Evolutionary conservation across 108 stramenopile species (phyloP).

Genomic region (Nitzschia palea): DNA sequence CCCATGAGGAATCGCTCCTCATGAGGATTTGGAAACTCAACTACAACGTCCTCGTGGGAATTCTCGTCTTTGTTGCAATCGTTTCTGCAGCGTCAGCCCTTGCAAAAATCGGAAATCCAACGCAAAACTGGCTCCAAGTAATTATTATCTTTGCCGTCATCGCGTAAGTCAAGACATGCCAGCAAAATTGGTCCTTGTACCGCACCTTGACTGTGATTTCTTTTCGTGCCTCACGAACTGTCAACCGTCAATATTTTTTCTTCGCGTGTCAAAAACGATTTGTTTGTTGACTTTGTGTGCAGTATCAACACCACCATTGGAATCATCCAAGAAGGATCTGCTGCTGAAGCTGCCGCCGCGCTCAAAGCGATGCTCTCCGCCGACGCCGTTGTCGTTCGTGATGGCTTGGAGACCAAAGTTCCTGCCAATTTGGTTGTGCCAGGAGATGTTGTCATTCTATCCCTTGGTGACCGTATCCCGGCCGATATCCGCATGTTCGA

Average conservation of each 20-base stretch:
- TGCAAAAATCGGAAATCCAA: slow-evolving; percentile 27
- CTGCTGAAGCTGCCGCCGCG: slow-evolving; percentile 79
- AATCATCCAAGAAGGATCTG: slow-evolving; percentile 81
- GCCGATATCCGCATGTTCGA: slow-evolving; percentile 88
- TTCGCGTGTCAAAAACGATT: no score
- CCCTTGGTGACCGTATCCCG: slow-evolving; percentile 79
- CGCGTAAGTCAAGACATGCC: slow-evolving; percentile 35
- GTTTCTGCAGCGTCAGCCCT: slow-evolving; percentile 62
- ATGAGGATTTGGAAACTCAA: slow-evolving; percentile 76
- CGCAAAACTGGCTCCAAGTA: slow-evolving; percentile 69
- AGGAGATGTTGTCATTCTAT: slow-evolving; percentile 74
- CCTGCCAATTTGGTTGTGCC: slow-evolving; percentile 71
- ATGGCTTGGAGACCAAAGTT: slow-evolving; percentile 66
- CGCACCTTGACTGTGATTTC: no score
- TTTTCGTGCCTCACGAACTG: no score
- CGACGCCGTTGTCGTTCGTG: slow-evolving; percentile 67
- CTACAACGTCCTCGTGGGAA: slow-evolving; percentile 74
- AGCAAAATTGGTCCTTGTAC: no score
- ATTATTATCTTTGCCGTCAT: slow-evolving; percentile 67
- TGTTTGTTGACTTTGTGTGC: background rate
- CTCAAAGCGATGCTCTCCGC: slow-evolving; percentile 82
- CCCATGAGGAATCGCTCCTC: slow-evolving; percentile 59
- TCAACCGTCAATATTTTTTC: no score
- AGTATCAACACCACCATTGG: slow-evolving; percentile 78
- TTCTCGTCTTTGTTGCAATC: slow-evolving; percentile 70